Evolutionary conservation across 345 rosid species (phyloP).

Genomic region (Gossypium raimondii): DNA sequence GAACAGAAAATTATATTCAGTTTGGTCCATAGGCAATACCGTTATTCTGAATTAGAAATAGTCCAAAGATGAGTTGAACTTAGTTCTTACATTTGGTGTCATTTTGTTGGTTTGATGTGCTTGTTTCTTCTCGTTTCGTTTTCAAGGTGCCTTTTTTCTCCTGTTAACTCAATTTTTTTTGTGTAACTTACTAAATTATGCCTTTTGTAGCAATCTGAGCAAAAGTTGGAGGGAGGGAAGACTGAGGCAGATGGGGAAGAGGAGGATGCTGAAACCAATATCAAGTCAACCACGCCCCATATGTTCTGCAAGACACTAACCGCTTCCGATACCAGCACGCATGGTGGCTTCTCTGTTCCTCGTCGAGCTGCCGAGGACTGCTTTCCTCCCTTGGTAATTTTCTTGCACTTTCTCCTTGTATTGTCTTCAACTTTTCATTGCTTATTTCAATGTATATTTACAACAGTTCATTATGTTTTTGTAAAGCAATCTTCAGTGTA

Average conservation of each 20-base stretch:
- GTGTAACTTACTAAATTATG: neutral
- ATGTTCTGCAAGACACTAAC: slow-evolving; percentile 99
- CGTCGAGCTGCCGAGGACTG: slow-evolving; percentile 99
- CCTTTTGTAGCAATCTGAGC: slow-evolving; percentile 41
- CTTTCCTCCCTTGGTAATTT: slow-evolving; percentile 93
- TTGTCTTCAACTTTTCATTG: neutral
- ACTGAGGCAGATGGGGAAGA: slow-evolving; percentile 56
- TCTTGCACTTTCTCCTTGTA: neutral
- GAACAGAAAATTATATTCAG: neutral
- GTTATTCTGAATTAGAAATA: neutral
- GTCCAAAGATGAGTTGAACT: neutral
- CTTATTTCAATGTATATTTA: neutral
- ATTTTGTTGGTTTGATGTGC: neutral
- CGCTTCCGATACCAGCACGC: slow-evolving; percentile 98
- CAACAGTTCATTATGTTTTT: neutral
- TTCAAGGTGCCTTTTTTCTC: neutral
- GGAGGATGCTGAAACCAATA: slow-evolving; percentile 42
- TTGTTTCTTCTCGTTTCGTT: no score
- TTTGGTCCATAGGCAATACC: neutral
- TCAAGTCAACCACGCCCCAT: slow-evolving; percentile 73
- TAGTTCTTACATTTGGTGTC: neutral
- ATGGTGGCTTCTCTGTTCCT: slow-evolving; percentile 99
- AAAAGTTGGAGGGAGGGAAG: slow-evolving; percentile 45
- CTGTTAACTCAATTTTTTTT: neutral
- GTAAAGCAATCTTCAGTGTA: neutral